phyloP scores from a whole-genome alignment of 2,329 filamentous ascomycete genomes.

The Phialemoniopsis sp. region DNA sequence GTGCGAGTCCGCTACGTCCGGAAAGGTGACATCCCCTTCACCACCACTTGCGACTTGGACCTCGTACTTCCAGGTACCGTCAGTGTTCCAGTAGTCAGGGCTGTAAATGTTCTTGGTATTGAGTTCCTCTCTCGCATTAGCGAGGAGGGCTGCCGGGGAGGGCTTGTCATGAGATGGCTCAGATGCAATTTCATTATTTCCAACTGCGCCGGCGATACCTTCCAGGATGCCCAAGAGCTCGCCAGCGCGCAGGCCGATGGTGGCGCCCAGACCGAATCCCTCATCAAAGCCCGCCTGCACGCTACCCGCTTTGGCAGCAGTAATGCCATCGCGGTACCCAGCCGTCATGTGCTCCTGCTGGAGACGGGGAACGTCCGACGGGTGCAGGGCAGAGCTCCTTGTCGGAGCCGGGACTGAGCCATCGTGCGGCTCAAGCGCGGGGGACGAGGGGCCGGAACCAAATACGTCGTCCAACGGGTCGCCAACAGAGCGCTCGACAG shows the following conservation, averaged over 20 bases:
- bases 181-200: conserved; percentile 12
- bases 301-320: conserved; percentile 67
- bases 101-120: conserved; percentile 60
- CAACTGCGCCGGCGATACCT: conserved; percentile 54
- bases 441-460: conserved; percentile 3
- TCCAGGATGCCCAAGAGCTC: conserved; percentile 74
- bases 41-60: conserved; percentile 32
- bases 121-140: conserved; percentile 54
- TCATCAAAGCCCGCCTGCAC: conserved; percentile 91
- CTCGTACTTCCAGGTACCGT: conserved; percentile 68
- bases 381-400: conserved; percentile 23
- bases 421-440: not conserved
- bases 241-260: conserved; percentile 71
- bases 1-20: conserved; percentile 62
- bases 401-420: conserved; percentile 1
- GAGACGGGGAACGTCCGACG: conserved; percentile 68
- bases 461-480: conserved; percentile 15
- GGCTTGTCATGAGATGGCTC: conserved; percentile 3
- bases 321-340: conserved; percentile 87
- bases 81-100: conserved; percentile 60
- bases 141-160: conserved; percentile 28
- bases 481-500: not conserved
- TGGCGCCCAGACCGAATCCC: conserved; percentile 79
- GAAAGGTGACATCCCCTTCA: conserved; percentile 45
- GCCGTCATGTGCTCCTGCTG: conserved; percentile 75